Percentiles rank a stretch among this genome's conserved stretches.
Evolutionary conservation across 2,329 filamentous ascomycete genomes (phyloP).

Genomic region (Botryotinia convoluta): DNA sequence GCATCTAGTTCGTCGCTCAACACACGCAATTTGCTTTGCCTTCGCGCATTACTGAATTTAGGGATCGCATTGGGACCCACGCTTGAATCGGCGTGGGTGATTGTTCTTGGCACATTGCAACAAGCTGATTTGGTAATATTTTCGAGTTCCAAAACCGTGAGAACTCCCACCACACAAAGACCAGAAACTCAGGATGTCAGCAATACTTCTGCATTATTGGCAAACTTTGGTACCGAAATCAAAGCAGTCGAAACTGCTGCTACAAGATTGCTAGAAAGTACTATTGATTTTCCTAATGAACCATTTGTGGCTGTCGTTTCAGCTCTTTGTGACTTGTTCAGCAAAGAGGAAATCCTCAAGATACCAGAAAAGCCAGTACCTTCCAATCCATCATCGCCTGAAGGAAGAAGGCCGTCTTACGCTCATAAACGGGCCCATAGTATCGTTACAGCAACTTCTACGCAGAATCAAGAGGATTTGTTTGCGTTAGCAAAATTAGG

Average conservation of each 20-base stretch:
- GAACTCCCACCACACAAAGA: constrained; percentile 51
- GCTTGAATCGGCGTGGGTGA: constrained; percentile 80
- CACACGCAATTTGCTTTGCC: constrained; percentile 83
- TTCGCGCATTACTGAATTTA: constrained; percentile 88
- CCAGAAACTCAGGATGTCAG: constrained; percentile 43
- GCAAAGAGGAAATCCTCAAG: constrained; percentile 35
- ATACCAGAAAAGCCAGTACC: constrained; percentile 30
- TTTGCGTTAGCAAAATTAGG: constrained; percentile 72
- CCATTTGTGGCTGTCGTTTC: constrained; percentile 75
- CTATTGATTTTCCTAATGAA: constrained; percentile 80
- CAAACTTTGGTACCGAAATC: constrained; percentile 76
- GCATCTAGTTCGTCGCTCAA: constrained; percentile 58
- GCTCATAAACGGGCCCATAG: constrained; percentile 43
- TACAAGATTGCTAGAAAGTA: constrained; percentile 84
- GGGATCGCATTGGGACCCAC: constrained; percentile 93
- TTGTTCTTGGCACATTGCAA: constrained; percentile 86
- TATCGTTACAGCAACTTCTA: constrained; percentile 46
- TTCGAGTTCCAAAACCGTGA: constrained; percentile 49
- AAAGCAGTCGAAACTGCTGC: constrained; percentile 86
- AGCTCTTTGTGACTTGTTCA: constrained; percentile 71
- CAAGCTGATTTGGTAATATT: constrained; percentile 88
- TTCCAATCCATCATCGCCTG: constrained; percentile 29
- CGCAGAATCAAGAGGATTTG: constrained; percentile 59
- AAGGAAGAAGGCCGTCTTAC: constrained; percentile 30
- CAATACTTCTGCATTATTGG: constrained; percentile 44